Evolutionary conservation across 2,329 filamentous ascomycete genomes (phyloP), one percentile per base, ranked within the genome.

Genomic region (Sarocladiaceae sp.): DNA sequence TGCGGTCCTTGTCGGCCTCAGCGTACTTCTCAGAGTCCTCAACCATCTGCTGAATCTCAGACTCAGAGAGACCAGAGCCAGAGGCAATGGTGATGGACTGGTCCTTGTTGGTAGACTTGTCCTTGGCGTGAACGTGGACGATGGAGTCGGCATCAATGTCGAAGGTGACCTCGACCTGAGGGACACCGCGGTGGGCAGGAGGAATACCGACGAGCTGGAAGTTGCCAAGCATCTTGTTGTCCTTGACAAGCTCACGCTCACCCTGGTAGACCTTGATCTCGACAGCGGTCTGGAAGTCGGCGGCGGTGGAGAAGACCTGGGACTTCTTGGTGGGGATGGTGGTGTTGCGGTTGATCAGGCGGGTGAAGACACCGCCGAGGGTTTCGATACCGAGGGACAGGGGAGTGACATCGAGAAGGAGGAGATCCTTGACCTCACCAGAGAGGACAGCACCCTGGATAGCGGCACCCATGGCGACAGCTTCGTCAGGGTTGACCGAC

Each of bases 251-350:
- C 77, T 96, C 90, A 87, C 91, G 91, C 81, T 97, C 91, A 78
- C 91, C 91, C 83, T 97, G 90, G 85, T 83, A 97, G 53, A 97
- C 91, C 86, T 97, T 96, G 78, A 97, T 97, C 78, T 96, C 90
- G 62, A 97, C 91, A 56, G 90, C 91, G 51, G 88, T 95, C 78
- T 97, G 91, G 86, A 94, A 95, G 68, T 97, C 91, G 55, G 91
- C 90, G 45, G 90, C 90, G 43, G 91, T 97, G 46, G 90, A 96
- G 82, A 97, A 97, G 63, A 90, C 83, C 74, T 96, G 89, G 11
- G 90, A 96, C 78, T 97, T 97, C 85, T 96, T 96, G 73, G 91
- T 97, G 47, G 91, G 91, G 64, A 97, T 97, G 54, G 91, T 96
- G 62, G 91, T 97, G 81, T 97, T 97, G 59, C 91, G 88, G 83